phyloP scores from a whole-genome alignment of 2,329 filamentous ascomycete species.

The Stagonosporopsis vannaccii region DNA sequence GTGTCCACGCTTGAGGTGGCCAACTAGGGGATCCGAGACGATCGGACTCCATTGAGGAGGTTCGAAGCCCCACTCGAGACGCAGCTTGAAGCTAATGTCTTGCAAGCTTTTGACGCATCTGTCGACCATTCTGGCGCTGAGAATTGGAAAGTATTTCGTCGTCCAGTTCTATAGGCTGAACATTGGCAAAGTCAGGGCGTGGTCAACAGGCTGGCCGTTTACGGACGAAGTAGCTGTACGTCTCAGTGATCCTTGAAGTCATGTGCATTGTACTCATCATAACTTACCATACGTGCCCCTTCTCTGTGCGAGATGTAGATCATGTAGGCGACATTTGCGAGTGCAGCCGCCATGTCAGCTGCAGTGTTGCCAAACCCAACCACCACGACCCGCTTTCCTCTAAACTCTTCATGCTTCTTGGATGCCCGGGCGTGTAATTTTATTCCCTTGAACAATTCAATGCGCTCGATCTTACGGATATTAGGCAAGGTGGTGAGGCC shows the following conservation, averaged over 20 bases:
- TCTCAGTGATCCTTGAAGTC: neutral
- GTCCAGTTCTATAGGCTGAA: slow-evolving; percentile 22
- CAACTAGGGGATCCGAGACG: slow-evolving; percentile 27
- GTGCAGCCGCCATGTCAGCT: slow-evolving; percentile 33
- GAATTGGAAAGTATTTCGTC: slow-evolving; percentile 20
- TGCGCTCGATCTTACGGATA: slow-evolving; percentile 25
- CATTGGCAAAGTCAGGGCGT: slow-evolving; percentile 23
- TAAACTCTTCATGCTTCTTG: slow-evolving; percentile 23
- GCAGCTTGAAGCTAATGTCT: slow-evolving; percentile 31
- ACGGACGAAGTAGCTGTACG: slow-evolving; percentile 24
- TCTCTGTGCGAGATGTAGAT: slow-evolving; percentile 35
- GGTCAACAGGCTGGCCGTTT: slow-evolving; percentile 26
- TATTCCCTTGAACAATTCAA: slow-evolving; percentile 26
- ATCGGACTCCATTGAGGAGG: slow-evolving; percentile 28
- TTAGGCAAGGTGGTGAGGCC: slow-evolving; percentile 25
- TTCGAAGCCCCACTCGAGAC: slow-evolving; percentile 34
- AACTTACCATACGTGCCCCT: slow-evolving; percentile 28
- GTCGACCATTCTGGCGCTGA: slow-evolving; percentile 28
- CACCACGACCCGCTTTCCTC: slow-evolving; percentile 30
- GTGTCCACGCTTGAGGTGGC: slow-evolving; percentile 24
- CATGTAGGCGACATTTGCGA: slow-evolving; percentile 28
- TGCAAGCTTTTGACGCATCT: slow-evolving; percentile 27
- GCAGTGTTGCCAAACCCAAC: slow-evolving; percentile 38
- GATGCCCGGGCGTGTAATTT: slow-evolving; percentile 25
- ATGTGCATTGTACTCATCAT: too few relatives aligned